Conservation (phyloP, 2,329 filamentous ascomycete species). For the Purpureocillium lavendulum region DNA sequence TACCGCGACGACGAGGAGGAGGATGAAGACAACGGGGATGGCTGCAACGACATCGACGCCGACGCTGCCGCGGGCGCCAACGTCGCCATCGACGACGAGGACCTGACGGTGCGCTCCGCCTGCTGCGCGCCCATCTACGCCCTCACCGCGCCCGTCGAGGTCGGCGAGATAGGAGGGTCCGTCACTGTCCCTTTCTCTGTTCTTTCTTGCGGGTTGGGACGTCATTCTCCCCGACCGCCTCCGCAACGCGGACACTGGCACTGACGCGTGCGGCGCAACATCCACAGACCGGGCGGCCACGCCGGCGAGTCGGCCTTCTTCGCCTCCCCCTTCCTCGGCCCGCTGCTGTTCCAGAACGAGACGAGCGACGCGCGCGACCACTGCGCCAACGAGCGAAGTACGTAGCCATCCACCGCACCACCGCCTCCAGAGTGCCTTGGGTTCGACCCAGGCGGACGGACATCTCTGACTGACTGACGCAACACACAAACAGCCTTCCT, state of each 20-base stretch:
- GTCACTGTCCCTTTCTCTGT: too few relatives aligned
- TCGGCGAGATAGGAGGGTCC: conserved; percentile 24
- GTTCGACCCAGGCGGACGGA: too few relatives aligned
- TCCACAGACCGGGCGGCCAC: conserved; percentile 7
- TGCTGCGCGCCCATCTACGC: conserved; percentile 31
- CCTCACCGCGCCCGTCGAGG: conserved; percentile 34
- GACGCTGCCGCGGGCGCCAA: too few relatives aligned
- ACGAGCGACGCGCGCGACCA: conserved; percentile 69
- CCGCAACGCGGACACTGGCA: too few relatives aligned
- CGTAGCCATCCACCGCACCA: too few relatives aligned
- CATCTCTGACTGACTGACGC: not conserved
- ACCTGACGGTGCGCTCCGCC: conserved; percentile 22
- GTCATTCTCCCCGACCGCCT: too few relatives aligned
- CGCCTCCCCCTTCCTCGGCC: conserved; percentile 54
- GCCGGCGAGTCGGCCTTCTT: conserved; percentile 38
- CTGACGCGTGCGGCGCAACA: too few relatives aligned
- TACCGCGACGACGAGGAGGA: too few relatives aligned
- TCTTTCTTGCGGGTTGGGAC: too few relatives aligned
- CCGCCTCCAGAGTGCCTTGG: too few relatives aligned
- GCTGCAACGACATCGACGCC: too few relatives aligned
- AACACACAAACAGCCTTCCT: conserved; percentile 69
- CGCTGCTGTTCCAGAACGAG: conserved; percentile 66
- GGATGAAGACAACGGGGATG: too few relatives aligned
- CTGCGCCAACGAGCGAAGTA: conserved; percentile 70
- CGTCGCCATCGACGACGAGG: conserved; percentile 20